phyloP scores from a whole-genome alignment of 768 basidiomycete genomes.

The Leccinum subtestaceum region DNA sequence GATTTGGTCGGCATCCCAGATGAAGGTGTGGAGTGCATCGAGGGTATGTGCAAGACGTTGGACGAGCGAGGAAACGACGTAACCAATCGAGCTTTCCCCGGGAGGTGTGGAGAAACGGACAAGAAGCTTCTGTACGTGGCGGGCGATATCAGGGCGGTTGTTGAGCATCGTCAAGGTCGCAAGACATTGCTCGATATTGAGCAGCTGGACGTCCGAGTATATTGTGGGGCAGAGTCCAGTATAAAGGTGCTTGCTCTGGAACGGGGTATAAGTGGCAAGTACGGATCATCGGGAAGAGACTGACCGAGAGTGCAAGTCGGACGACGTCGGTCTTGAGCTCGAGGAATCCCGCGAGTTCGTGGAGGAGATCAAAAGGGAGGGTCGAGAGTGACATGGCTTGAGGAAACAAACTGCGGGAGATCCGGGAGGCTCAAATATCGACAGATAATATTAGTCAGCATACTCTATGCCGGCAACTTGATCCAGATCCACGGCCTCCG shows the following conservation, averaged over 20 bases:
- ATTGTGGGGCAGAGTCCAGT: constrained; percentile 52
- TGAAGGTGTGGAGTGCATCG: constrained; percentile 64
- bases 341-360: constrained; percentile 60
- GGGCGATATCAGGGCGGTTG: constrained; percentile 52
- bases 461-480: neutral
- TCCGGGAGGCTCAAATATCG: neutral
- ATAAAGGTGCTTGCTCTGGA: constrained; percentile 56
- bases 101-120: constrained; percentile 40
- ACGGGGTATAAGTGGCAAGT: constrained; percentile 3
- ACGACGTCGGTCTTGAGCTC: constrained; percentile 53
- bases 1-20: constrained; percentile 70
- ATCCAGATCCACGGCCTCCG: neutral
- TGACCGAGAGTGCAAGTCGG: constrained; percentile 57
- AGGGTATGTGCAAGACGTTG: constrained; percentile 49
- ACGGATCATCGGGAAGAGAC: constrained; percentile 27
- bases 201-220: constrained; percentile 56
- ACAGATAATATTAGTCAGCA: neutral
- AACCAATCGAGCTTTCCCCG: constrained; percentile 16
- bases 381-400: constrained; percentile 11
- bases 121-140: constrained; percentile 61
- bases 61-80: constrained; percentile 50
- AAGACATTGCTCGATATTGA: constrained; percentile 56
- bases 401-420: neutral
- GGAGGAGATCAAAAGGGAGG: constrained; percentile 59
- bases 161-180: constrained; percentile 64